Conservation (phyloP, 768 basidiomycete genomes). For the Lactarius hatsudake region DNA sequence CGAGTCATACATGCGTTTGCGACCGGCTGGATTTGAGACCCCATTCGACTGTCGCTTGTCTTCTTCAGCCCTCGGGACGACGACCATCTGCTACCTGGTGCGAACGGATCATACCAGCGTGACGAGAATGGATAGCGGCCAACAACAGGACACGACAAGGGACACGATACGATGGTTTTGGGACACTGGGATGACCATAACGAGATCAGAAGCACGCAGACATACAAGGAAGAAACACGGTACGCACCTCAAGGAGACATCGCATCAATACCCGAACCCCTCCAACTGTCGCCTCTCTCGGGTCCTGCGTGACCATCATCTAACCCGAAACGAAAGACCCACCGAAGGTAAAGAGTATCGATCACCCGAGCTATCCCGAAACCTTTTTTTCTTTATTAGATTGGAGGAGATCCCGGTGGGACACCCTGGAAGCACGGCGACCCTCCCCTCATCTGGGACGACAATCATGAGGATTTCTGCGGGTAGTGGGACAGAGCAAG, state of each 20-base stretch:
- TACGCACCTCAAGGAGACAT: neutral
- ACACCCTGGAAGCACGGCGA: neutral
- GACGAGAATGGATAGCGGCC: neutral
- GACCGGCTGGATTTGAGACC: neutral
- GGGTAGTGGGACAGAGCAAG: neutral
- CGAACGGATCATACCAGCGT: neutral
- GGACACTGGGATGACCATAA: neutral
- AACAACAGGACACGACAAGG: neutral
- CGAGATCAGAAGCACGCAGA: neutral
- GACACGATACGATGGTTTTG: neutral
- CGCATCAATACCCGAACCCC: neutral
- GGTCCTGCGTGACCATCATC: neutral
- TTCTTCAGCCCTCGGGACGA: neutral
- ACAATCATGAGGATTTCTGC: neutral
- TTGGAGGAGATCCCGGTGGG: neutral
- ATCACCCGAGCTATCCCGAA: neutral
- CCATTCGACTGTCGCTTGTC: neutral
- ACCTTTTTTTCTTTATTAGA: neutral
- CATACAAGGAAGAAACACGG: neutral
- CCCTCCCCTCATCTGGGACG: neutral
- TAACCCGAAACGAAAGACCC: neutral
- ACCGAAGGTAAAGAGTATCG: neutral
- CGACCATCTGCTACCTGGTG: neutral
- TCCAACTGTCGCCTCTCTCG: neutral
- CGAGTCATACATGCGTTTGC: neutral